Base-by-base conservation (phyloP, 805 yeast species). In the Kodamaea sagamina region DNA sequence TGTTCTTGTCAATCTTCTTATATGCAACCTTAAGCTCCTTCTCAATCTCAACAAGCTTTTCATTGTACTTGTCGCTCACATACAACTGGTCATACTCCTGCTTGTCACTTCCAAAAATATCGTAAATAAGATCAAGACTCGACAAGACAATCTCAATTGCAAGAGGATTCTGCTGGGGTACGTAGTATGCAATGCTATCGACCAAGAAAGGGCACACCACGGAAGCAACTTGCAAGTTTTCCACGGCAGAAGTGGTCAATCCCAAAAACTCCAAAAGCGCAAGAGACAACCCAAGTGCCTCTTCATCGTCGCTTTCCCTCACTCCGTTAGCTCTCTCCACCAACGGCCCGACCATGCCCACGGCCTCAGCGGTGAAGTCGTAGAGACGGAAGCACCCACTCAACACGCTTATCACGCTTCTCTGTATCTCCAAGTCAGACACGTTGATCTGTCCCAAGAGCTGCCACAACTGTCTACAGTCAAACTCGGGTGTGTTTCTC, bases 71-170 rank as follows among this genome's bases (percentile, higher is more conserved):
- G 13, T 74, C 73, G 7, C 72, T 59, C 18, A 84, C 86, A 61
- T 84, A 92, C 1, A 86, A 76, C 18, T 62, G 65, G 58, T 89
- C 96, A 55, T 89, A 89, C 11, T 70, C 75, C 4, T 61, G 66
- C 27, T 75, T 75, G 64, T 93, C 98, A 13, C 38, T 42, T 10
- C 86, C 86, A 63, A 84, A 93, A 5, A 89, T 71, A 47, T 89
- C 97, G 62, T 80, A 88, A 4, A 89, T 55, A 2, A 78, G 68
- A 54, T 87, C 84, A 16, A 87, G 61, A 18, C 83, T 66, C 47
- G 84, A 92, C 31, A 81, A 61, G 4, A 80, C 64, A 8, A 81
- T 60, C 47, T 68, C 74, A n/a, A 56, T 48, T 1, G 61, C 59
- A 26, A 44, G 44, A 1, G 55, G 48, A 19, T 47, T 45, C 13